These are phyloP conservation scores for Gregarina niphandrodes DNA, from an alignment of 169 alveolate species.

Conservation along the genomic window DNA sequence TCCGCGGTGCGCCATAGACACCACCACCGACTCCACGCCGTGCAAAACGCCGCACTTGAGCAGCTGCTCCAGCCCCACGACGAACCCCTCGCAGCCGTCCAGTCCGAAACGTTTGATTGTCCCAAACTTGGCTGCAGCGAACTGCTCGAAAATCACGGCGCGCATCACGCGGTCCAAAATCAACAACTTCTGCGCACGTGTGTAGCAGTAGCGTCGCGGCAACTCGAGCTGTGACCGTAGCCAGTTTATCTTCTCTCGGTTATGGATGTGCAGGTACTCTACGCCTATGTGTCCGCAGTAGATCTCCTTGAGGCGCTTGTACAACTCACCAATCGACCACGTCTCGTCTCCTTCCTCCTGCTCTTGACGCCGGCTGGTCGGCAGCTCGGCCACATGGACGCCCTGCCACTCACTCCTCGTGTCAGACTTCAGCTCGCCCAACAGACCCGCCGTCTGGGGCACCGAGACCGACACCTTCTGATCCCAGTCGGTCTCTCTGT, in stretches of 20 bases:
- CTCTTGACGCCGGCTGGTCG: no score
- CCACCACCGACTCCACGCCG: slow-evolving; percentile 50
- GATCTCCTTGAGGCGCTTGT: slow-evolving; percentile 10
- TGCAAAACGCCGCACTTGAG: slow-evolving; percentile 13
- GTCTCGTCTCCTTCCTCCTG: no score
- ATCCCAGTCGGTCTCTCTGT: no score
- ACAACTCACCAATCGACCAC: slow-evolving; percentile 5
- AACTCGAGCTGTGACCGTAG: slow-evolving; percentile 15
- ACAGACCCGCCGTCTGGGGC: no score
- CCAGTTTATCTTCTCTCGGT: slow-evolving; percentile 9
- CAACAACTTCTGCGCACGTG: slow-evolving; percentile 4
- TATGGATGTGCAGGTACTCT: slow-evolving; percentile 19
- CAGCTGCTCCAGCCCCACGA: slow-evolving; percentile 45
- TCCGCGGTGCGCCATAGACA: slow-evolving; percentile 90
- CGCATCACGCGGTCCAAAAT: slow-evolving; percentile 25
- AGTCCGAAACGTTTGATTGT: slow-evolving; percentile 72
- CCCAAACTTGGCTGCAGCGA: slow-evolving; percentile 43
- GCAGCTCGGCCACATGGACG: no score
- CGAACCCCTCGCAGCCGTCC: slow-evolving; percentile 66
- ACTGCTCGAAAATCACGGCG: slow-evolving; percentile 36
- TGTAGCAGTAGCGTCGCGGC: slow-evolving; percentile 2
- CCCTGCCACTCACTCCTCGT: no score
- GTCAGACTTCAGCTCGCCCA: no score
- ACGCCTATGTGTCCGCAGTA: slow-evolving; percentile 18
- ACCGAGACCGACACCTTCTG: no score